These are phyloP conservation scores for Choanephora cucurbitarum DNA, from an alignment of 371 early-diverging fungal species.

Conservation along the genomic window DNA sequence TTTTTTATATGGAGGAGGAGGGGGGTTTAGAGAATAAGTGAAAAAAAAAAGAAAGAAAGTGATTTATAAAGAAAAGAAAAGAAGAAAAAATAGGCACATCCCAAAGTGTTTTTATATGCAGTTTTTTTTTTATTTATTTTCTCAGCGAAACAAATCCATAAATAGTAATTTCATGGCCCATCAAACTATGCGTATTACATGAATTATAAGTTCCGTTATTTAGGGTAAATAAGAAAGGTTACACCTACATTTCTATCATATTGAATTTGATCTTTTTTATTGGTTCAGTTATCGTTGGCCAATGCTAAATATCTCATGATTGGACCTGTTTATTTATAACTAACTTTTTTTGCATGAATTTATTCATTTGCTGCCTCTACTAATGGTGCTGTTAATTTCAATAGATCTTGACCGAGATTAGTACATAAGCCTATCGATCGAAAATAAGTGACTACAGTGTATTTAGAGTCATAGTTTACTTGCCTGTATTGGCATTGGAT, in stretches of 20 bases:
- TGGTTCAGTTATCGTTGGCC: conserved; percentile 11
- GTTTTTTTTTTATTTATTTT: conserved; percentile 10
- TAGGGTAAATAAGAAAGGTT: background rate
- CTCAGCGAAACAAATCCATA: background rate
- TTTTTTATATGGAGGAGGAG: no score
- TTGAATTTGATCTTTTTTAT: conserved; percentile 3
- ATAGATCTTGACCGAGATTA: conserved; percentile 31
- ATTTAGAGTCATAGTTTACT: no score
- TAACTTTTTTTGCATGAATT: conserved; percentile 19
- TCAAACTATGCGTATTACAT: conserved; percentile 1
- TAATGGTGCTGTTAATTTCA: conserved; percentile 32
- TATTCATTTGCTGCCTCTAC: conserved; percentile 28
- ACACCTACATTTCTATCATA: conserved; percentile 8
- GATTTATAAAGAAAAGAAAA: conserved; percentile 3
- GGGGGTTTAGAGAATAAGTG: conserved; percentile 1
- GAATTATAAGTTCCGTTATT: conserved; percentile 9
- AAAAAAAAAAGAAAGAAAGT: conserved; percentile 4
- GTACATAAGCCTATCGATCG: conserved; percentile 43
- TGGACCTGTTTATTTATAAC: conserved; percentile 17
- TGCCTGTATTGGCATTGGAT: conserved; percentile 62
- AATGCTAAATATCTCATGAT: conserved; percentile 14
- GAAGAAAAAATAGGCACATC: conserved; percentile 5
- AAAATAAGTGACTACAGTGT: no score
- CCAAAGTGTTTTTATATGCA: conserved; percentile 9
- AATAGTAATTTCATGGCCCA: conserved; percentile 16